phyloP scores from a whole-genome alignment of 257 asterid species.

The Agastache rugosa region DNA sequence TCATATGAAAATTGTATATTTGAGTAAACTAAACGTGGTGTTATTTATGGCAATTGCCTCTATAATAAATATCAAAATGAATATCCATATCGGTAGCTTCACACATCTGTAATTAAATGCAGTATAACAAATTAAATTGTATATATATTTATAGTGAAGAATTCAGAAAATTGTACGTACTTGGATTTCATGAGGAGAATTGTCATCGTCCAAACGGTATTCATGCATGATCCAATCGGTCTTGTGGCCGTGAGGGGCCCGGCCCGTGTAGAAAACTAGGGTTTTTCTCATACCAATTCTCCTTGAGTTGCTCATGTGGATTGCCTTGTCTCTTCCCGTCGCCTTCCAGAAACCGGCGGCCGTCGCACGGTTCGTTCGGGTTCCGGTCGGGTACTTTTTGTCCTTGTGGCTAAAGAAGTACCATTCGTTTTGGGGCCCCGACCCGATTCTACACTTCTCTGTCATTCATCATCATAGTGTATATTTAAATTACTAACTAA shows the following conservation, averaged over 20 bases:
- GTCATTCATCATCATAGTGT: constrained; percentile 6
- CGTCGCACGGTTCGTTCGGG: constrained; percentile 82
- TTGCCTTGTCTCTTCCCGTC: constrained; percentile 77
- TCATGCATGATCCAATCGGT: constrained; percentile 97
- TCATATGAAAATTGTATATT: too few relatives aligned
- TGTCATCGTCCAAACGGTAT: constrained; percentile 70
- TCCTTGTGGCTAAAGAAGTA: constrained; percentile 89
- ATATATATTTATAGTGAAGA: too few relatives aligned
- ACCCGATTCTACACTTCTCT: constrained; percentile 89
- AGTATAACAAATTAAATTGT: too few relatives aligned
- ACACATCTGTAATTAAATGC: too few relatives aligned
- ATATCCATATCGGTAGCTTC: too few relatives aligned
- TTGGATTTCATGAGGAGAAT: constrained; percentile 47
- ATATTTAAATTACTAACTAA: too few relatives aligned
- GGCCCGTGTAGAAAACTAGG: constrained; percentile 84
- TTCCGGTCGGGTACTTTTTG: constrained; percentile 85
- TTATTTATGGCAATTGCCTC: too few relatives aligned
- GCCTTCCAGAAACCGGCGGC: constrained; percentile 90
- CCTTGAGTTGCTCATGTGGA: constrained; percentile 56
- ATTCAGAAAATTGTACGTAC: constrained; percentile 32
- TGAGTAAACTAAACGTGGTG: too few relatives aligned
- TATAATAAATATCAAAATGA: too few relatives aligned
- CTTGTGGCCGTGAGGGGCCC: constrained; percentile 87
- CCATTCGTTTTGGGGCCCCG: constrained; percentile 84
- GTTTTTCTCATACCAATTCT: constrained; percentile 86